Base-by-base conservation (phyloP, 169 alveolate genomes). In the Eimeria sp. region DNA sequence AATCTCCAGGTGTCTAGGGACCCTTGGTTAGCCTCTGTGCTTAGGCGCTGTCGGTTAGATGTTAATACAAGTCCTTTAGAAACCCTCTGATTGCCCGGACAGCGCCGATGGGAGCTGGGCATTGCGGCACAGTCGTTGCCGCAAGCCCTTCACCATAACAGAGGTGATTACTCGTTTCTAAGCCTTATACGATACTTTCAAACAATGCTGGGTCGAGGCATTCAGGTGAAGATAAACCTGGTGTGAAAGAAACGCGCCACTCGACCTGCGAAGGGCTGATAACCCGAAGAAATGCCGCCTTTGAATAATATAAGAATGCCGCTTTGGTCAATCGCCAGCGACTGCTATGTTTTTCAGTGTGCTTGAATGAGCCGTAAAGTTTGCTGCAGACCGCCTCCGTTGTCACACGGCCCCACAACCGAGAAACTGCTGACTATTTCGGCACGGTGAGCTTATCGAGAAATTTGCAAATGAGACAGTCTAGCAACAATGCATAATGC, bases 381-480 rank as follows among this genome's bases (percentile, higher is more conserved):
- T 9, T 30, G 49, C 10, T 27, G 27, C 78, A 30, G 49, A 25
- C 43, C 20, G 43, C 75, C 75, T 20, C 75, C 43, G 11, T 47
- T 67, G 49, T 47, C 78, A 7, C 78, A 9, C 49, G 78, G 78
- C 78, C 78, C 78, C 78, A 67, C 78, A 67, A 30, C 78, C 10
- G 78, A 67, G 78, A 45, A 47, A 67, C 75, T 65, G 75, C 43
- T 7, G 75, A 7, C 43, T 65, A 65, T 65, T 25, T 20, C 75
- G n/a, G 78, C 78, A 11, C 78, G 1, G 78, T 6, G 78, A 49
- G 5, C 49, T 30, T 1, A 67, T 25, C 49, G 25, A 10, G 9
- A 47, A 6, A 67, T 4, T 30, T 30, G 27, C 5, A 7, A n/a
- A 6, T 4, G 9, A 9, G 45, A 30, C 5, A 67, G 45, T 30